A percentile compares a stretch with the other conserved stretches of the same genome.
phyloP scores from a whole-genome alignment of 768 basidiomycete genomes.

The Cubamyces lactineus region DNA sequence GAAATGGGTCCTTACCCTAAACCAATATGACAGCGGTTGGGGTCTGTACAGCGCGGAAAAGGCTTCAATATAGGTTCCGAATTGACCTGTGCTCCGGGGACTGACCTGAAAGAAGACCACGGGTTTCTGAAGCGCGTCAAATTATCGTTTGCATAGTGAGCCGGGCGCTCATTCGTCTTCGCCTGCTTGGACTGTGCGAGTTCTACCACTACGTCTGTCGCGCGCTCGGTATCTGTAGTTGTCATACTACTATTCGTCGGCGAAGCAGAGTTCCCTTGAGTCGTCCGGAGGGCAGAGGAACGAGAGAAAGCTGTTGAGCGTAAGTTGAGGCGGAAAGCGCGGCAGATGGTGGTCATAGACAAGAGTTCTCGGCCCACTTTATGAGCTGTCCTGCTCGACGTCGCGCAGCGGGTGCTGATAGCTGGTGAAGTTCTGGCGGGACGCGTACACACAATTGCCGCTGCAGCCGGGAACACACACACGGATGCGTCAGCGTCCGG shows the following conservation, averaged over 20 bases:
- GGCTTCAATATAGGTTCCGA: too few species aligned
- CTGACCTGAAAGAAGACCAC: conserved; percentile 30
- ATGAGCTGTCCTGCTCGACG: background rate
- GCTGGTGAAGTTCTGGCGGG: too few species aligned
- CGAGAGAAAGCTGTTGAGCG: background rate
- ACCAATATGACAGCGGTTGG: background rate
- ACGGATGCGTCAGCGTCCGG: too few species aligned
- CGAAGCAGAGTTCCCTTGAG: background rate
- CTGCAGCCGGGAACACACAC: too few species aligned
- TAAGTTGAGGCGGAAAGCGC: background rate
- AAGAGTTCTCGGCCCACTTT: background rate
- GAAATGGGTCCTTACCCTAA: background rate
- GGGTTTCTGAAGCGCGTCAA: conserved; percentile 26
- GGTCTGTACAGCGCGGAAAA: background rate
- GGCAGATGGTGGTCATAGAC: conserved; percentile 7
- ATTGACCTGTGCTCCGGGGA: background rate
- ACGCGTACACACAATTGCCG: too few species aligned
- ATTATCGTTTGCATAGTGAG: conserved; percentile 23
- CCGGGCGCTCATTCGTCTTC: conserved; percentile 13
- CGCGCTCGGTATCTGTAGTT: background rate
- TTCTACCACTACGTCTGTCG: conserved; percentile 7
- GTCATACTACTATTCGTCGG: background rate
- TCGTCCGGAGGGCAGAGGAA: background rate
- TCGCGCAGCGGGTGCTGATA: background rate
- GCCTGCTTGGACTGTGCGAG: conserved; percentile 11